phyloP scores from a whole-genome alignment of 176 grass and related monocot species.

The Musa troglodytarum region DNA sequence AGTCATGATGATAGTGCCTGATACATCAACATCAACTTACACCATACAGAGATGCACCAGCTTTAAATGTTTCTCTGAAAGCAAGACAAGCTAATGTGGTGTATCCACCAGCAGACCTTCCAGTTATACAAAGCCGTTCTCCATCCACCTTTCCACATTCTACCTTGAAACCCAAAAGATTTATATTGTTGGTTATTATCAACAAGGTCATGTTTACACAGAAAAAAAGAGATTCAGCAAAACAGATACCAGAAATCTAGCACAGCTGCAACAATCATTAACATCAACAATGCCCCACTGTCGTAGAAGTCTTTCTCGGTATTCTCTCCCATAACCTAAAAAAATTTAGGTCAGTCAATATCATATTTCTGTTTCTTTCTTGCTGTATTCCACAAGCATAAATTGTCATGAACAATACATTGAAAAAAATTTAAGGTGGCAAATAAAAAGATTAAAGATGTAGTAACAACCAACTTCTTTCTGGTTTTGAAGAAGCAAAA shows the following conservation, averaged over 20 bases:
- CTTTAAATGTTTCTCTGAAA: conserved; percentile 85
- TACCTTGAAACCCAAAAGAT: conserved; percentile 41
- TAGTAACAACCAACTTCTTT: background rate
- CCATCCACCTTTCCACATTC: conserved; percentile 68
- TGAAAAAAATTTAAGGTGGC: background rate
- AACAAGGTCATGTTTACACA: background rate
- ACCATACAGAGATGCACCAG: conserved; percentile 94
- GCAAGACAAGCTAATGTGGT: conserved; percentile 83
- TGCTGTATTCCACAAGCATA: background rate
- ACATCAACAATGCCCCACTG: conserved; percentile 90
- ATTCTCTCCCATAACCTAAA: conserved; percentile 91
- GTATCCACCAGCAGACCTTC: conserved; percentile 85
- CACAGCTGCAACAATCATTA: conserved; percentile 83
- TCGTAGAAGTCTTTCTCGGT: conserved; percentile 66
- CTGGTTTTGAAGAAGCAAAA: background rate
- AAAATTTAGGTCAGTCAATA: background rate
- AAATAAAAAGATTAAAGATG: background rate
- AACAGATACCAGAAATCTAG: conserved; percentile 61
- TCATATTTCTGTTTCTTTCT: background rate
- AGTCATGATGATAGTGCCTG: background rate
- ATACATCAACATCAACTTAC: conserved; percentile 48
- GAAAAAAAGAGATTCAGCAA: background rate
- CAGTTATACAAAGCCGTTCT: conserved; percentile 81
- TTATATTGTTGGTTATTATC: background rate
- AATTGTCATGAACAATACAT: background rate